Evolutionary conservation across 1,139 yeast genomes (phyloP).

Genomic region (Magnusiomyces sp.): DNA sequence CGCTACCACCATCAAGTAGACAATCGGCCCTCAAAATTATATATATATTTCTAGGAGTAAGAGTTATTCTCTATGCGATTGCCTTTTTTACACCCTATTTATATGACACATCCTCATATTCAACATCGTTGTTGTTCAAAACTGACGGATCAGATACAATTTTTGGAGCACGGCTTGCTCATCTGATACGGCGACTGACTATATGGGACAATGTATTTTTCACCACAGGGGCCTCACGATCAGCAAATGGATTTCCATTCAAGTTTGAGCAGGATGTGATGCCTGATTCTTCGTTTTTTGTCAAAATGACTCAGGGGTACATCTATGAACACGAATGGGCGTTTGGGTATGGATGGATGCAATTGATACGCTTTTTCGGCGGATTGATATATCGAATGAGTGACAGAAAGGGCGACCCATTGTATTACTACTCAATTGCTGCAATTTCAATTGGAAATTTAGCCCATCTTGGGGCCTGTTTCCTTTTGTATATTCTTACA

Average conservation of each 20-base stretch:
- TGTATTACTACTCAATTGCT: conserved; percentile 39
- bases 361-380: conserved; percentile 32
- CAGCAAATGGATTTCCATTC: too few relatives aligned
- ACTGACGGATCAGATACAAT: conserved; percentile 6
- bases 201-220: conserved; percentile 88
- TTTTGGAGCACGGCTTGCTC: conserved; percentile 7
- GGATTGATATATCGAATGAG: background rate
- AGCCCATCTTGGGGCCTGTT: conserved; percentile 43
- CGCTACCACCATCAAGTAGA: too few relatives aligned
- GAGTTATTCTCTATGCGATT: conserved; percentile 34
- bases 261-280: too few relatives aligned
- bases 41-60: conserved; percentile 29
- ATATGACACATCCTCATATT: conserved; percentile 43
- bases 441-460: conserved; percentile 45
- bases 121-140: conserved; percentile 23
- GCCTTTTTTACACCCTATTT: conserved; percentile 38
- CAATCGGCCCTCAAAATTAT: conserved; percentile 1
- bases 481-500: conserved; percentile 48
- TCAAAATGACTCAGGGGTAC: conserved; percentile 14
- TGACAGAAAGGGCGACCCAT: conserved; percentile 22
- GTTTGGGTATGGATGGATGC: conserved; percentile 74
- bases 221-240: conserved; percentile 45
- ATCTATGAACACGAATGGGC: conserved; percentile 84
- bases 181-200: conserved; percentile 41
- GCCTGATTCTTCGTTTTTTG: conserved; percentile 15